These are phyloP conservation scores for Metarhizium robertsii DNA, from an alignment of 2,329 filamentous ascomycete genomes.

Conservation along the genomic window DNA sequence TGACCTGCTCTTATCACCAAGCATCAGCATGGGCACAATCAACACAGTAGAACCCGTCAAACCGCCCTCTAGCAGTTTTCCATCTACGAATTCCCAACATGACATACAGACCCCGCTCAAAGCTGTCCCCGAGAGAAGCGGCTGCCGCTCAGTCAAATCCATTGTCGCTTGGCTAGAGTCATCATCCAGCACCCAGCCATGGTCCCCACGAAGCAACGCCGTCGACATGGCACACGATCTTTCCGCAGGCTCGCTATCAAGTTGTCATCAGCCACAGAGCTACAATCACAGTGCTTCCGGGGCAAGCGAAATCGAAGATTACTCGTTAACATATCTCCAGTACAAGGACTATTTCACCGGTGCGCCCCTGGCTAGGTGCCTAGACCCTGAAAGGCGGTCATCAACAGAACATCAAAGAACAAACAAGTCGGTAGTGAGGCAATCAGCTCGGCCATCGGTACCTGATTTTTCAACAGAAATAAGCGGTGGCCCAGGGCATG, in stretches of 20 bases:
- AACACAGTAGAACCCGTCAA: conserved; percentile 10
- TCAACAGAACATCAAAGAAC: background rate
- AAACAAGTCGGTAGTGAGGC: background rate
- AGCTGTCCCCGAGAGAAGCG: background rate
- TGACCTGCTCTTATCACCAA: too few relatives aligned
- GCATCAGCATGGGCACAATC: conserved; percentile 7
- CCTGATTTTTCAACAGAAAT: background rate
- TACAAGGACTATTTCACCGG: conserved; percentile 23
- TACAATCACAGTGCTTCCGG: background rate
- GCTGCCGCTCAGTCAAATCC: conserved; percentile 18
- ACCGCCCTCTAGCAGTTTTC: conserved; percentile 18
- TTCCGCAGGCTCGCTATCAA: conserved; percentile 2
- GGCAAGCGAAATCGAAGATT: conserved; percentile 16
- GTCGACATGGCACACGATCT: background rate
- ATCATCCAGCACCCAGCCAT: conserved; percentile 6
- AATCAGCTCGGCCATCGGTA: background rate
- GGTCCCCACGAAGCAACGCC: background rate
- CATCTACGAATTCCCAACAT: conserved; percentile 16
- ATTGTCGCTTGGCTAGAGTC: conserved; percentile 24
- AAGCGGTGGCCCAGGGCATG: too few relatives aligned
- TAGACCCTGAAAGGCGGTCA: conserved; percentile 13
- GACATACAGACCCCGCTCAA: conserved; percentile 3
- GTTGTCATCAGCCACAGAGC: background rate
- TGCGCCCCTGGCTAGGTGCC: conserved; percentile 19
- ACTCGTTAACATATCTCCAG: conserved; percentile 22